phyloP scores from a whole-genome alignment of 257 asterid species.

The Nicotiana sylvestris region DNA sequence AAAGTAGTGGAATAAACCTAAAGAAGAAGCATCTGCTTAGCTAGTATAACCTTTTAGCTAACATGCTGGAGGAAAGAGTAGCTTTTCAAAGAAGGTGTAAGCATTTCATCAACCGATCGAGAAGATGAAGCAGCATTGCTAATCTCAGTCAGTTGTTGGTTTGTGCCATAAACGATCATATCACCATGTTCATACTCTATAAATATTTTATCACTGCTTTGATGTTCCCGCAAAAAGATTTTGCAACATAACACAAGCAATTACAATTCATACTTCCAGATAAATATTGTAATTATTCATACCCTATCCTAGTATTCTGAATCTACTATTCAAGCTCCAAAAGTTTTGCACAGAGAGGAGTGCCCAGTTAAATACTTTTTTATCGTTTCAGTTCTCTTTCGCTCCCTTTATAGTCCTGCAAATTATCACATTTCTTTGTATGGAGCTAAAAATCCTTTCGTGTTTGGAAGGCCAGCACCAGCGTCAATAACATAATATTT shows the following conservation, averaged over 20 bases:
- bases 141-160: background rate
- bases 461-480: background rate
- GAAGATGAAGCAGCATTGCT: background rate
- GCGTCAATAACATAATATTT: too few relatives aligned
- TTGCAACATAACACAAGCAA: background rate
- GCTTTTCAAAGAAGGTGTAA: too few relatives aligned
- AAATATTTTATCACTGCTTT: background rate
- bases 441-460: background rate
- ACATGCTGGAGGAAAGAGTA: too few relatives aligned
- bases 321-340: background rate
- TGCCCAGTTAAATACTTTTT: background rate
- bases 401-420: too few relatives aligned
- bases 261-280: background rate
- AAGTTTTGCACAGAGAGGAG: background rate
- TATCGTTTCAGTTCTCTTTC: background rate
- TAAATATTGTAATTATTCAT: background rate
- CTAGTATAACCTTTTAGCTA: too few relatives aligned
- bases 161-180: background rate
- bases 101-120: too few relatives aligned
- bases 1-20: too few relatives aligned
- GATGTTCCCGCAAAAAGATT: background rate
- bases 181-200: background rate
- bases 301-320: background rate
- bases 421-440: too few relatives aligned
- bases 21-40: too few relatives aligned